phyloP scores from a whole-genome alignment of 1,284 basidiomycete genomes.

The Wallemia ichthyophaga region DNA sequence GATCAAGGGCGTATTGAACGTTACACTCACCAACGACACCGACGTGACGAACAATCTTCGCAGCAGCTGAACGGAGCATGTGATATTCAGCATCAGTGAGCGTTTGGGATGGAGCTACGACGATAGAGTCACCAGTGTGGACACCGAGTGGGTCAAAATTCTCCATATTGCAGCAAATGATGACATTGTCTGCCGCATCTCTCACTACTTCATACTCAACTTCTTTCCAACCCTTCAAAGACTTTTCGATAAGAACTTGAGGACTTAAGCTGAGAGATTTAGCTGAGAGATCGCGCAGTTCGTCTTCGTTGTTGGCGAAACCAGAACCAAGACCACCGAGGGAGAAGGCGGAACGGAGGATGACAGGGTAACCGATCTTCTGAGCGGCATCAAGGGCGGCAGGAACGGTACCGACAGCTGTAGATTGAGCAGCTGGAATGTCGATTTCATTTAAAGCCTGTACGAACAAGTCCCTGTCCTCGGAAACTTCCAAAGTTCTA shows the following conservation, averaged over 20 bases:
- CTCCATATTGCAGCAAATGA: constrained; percentile 52
- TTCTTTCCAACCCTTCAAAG: constrained; percentile 99
- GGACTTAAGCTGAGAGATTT: constrained; percentile 71
- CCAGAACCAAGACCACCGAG: constrained; percentile 95
- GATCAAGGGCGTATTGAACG: constrained; percentile 95
- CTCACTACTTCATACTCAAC: constrained; percentile 97
- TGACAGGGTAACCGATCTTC: constrained; percentile 86
- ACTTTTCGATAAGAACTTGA: constrained; percentile 89
- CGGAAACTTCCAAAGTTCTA: constrained; percentile 73
- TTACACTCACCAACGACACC: constrained; percentile 97
- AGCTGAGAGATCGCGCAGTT: constrained; percentile 76
- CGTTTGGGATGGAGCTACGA: constrained; percentile 93
- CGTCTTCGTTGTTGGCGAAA: constrained; percentile 82
- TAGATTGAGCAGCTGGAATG: constrained; percentile 87
- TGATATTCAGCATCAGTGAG: constrained; percentile 94
- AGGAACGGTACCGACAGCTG: constrained; percentile 83
- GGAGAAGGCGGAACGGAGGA: constrained; percentile 90
- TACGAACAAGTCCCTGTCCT: constrained; percentile 91
- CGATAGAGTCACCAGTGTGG: constrained; percentile 99
- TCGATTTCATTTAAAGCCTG: constrained; percentile 94
- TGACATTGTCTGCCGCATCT: constrained; percentile 46
- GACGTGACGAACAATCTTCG: constrained; percentile 90
- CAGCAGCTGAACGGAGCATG: constrained; percentile 88
- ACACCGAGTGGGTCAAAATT: constrained; percentile 98
- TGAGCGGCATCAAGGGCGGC: constrained; percentile 73